Evolutionary conservation across 2,329 filamentous ascomycete genomes (phyloP).

Genomic region (Calonectria honghensis): DNA sequence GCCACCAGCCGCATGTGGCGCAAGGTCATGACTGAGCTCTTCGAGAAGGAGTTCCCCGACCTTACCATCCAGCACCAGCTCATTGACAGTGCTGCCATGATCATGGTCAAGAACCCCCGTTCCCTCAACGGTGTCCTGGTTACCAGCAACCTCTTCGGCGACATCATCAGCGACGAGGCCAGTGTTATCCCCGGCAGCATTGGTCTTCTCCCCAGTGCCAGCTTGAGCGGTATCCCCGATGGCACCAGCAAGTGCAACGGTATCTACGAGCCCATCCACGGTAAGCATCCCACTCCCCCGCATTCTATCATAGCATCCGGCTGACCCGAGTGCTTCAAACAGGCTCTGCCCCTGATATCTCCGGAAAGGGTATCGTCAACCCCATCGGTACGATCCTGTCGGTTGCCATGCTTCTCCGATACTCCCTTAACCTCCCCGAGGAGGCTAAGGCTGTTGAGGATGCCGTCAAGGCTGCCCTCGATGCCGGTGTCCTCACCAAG

Average conservation of each 20-base stretch:
- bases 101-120: conserved; percentile 95
- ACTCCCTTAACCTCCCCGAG: conserved; percentile 86
- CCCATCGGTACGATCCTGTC: conserved; percentile 94
- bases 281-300: conserved; percentile 65
- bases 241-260: conserved; percentile 90
- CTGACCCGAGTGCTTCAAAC: conserved; percentile 23
- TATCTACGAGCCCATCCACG: conserved; percentile 98
- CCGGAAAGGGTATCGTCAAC: conserved; percentile 90
- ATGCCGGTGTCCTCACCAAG: conserved; percentile 85
- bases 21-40: conserved; percentile 88
- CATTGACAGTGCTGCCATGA: conserved; percentile 97
- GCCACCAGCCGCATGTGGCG: conserved; percentile 94
- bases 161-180: conserved; percentile 97
- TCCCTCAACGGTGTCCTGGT: conserved; percentile 93
- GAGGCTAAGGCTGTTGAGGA: conserved; percentile 88
- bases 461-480: conserved; percentile 87
- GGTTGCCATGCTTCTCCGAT: conserved; percentile 96
- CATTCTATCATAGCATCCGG: neutral
- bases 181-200: conserved; percentile 94
- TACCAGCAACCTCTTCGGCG: conserved; percentile 95
- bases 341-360: conserved; percentile 77
- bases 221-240: conserved; percentile 89
- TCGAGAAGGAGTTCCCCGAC: conserved; percentile 91
- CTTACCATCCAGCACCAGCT: conserved; percentile 90
- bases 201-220: conserved; percentile 91